Evolutionary conservation across 2,329 filamentous ascomycete species (phyloP).

Genomic region (Botrytis sinoallii): DNA sequence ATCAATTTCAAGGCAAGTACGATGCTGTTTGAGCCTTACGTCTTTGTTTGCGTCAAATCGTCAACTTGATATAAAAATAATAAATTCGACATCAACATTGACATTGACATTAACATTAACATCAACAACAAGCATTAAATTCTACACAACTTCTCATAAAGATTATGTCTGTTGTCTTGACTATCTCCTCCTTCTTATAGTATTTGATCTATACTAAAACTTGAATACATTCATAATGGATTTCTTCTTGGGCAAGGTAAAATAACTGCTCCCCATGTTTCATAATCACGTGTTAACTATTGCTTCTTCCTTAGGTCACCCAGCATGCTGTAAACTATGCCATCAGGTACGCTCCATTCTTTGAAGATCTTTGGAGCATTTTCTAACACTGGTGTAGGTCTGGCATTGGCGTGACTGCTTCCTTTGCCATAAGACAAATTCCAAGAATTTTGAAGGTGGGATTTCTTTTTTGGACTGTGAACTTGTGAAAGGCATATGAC

Average conservation of each 20-base stretch:
- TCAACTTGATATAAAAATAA: not conserved
- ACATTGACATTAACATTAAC: not conserved
- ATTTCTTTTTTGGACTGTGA: not conserved
- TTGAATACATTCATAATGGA: slow-evolving; percentile 31
- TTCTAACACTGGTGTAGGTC: slow-evolving; percentile 46
- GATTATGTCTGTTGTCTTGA: not conserved
- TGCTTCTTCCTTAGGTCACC: slow-evolving; percentile 49
- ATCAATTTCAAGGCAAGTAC: not conserved
- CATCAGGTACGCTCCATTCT: slow-evolving; percentile 53
- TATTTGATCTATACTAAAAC: not conserved
- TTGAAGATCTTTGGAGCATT: not conserved
- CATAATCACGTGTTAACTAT: slow-evolving; percentile 28
- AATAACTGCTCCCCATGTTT: slow-evolving; percentile 17
- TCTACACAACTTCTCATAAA: not conserved
- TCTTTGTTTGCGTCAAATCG: slow-evolving; percentile 1
- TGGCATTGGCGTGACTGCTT: slow-evolving; percentile 79
- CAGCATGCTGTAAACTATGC: slow-evolving; percentile 73
- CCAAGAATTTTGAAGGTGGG: slow-evolving; percentile 69
- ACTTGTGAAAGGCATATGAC: not conserved
- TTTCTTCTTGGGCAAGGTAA: slow-evolving; percentile 56
- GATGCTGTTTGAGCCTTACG: not conserved
- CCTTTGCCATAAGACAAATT: slow-evolving; percentile 80
- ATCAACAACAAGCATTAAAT: not conserved
- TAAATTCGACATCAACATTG: not conserved
- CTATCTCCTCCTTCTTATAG: not conserved